Evolutionary conservation across 768 basidiomycete genomes (phyloP).

Genomic region (Coprinopsis marcescibilis): DNA sequence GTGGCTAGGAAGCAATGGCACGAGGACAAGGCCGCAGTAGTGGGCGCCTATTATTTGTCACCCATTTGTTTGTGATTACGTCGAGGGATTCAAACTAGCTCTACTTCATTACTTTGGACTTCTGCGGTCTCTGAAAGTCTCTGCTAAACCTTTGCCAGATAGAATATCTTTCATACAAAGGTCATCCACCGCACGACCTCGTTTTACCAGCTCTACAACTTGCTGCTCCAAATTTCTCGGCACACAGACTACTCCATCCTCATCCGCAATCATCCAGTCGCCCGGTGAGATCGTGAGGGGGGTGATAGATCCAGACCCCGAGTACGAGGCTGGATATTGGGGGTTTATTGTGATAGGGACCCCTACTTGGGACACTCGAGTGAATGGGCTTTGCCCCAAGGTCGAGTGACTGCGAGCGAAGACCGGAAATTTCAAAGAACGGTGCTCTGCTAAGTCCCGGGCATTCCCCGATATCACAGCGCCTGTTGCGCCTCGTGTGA

Average conservation of each 20-base stretch:
- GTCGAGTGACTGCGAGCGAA: conserved; percentile 81
- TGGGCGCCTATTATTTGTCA: no score
- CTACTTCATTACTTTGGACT: conserved; percentile 23
- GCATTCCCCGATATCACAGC: conserved; percentile 82
- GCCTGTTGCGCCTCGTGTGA: conserved; percentile 60
- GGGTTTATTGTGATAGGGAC: conserved; percentile 53
- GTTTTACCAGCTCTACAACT: conserved; percentile 54
- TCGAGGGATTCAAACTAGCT: not conserved
- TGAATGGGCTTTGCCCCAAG: conserved; percentile 80
- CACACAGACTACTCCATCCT: conserved; percentile 85
- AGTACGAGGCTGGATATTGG: conserved; percentile 15
- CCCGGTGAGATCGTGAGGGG: conserved; percentile 59
- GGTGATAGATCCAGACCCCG: conserved; percentile 33
- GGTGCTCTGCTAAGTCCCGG: conserved; percentile 79
- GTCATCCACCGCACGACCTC: conserved; percentile 60
- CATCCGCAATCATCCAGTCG: conserved; percentile 82
- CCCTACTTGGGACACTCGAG: conserved; percentile 72
- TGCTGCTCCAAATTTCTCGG: conserved; percentile 45
- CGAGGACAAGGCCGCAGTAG: no score
- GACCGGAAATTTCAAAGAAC: conserved; percentile 65
- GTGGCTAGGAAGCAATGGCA: no score
- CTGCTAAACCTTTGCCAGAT: conserved; percentile 67
- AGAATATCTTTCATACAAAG: conserved; percentile 70
- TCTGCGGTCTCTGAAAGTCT: conserved; percentile 74
- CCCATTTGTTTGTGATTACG: not conserved